Percentiles rank a stretch among this genome's conserved stretches.
phyloP scores from a whole-genome alignment of 192 early-diverging fungal genomes.

The Coemansia erecta region DNA sequence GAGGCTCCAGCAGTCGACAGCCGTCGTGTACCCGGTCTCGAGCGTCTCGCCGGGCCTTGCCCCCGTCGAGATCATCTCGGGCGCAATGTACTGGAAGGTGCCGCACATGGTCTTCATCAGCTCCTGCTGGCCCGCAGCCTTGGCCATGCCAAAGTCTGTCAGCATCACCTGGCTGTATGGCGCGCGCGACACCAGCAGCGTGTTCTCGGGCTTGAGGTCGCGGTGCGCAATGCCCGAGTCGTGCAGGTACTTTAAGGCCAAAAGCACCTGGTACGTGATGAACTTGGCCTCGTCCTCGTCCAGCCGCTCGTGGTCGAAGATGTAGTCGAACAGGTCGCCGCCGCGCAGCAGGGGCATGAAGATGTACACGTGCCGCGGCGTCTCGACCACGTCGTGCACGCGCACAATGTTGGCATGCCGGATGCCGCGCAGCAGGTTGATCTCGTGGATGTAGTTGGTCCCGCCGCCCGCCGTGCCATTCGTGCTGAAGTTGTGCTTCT shows the following conservation, averaged over 20 bases:
- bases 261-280: conserved; percentile 69
- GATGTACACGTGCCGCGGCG: conserved; percentile 62
- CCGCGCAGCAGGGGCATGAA: conserved; percentile 76
- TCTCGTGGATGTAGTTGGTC: conserved; percentile 72
- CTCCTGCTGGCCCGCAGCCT: conserved; percentile 66
- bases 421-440: conserved; percentile 67
- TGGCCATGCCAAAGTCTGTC: conserved; percentile 89
- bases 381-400: conserved; percentile 63
- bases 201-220: conserved; percentile 76
- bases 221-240: conserved; percentile 77
- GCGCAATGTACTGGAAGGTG: conserved; percentile 79
- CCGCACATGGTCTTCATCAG: conserved; percentile 90
- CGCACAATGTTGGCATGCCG: conserved; percentile 73
- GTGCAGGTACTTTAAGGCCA: conserved; percentile 79
- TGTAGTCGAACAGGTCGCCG: conserved; percentile 87
- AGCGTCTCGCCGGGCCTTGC: conserved; percentile 31
- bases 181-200: conserved; percentile 55
- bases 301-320: conserved; percentile 64
- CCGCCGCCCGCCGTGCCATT: conserved; percentile 73
- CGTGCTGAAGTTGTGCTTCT: conserved; percentile 61
- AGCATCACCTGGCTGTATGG: conserved; percentile 70
- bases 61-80: conserved; percentile 63
- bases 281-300: conserved; percentile 76
- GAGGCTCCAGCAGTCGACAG: conserved; percentile 68
- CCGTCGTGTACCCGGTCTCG: conserved; percentile 54